Evolutionary conservation across 345 rosid species (phyloP).

Genomic region (Sapria himalayana): DNA sequence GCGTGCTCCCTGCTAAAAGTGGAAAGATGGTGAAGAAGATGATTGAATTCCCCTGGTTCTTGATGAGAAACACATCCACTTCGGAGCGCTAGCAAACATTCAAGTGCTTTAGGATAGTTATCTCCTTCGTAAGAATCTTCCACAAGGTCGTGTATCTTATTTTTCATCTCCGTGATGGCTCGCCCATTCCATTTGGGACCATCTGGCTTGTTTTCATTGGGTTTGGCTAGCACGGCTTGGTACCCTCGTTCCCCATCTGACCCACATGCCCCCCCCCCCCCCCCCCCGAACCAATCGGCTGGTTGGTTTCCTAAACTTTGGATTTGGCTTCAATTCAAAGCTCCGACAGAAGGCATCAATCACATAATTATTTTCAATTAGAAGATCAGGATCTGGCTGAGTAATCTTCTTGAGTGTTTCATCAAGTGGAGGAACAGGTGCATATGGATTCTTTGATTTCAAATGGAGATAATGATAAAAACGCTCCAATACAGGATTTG

Average conservation of each 20-base stretch:
- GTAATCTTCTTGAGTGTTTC: constrained; percentile 43
- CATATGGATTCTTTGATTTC: constrained; percentile 52
- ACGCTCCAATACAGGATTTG: constrained; percentile 79
- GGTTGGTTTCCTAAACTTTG: constrained; percentile 48
- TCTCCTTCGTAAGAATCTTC: too few relatives aligned
- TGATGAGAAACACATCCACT: too few relatives aligned
- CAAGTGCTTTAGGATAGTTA: too few relatives aligned
- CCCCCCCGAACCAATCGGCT: constrained; percentile 26
- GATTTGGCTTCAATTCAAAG: constrained; percentile 61
- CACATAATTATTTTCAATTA: constrained; percentile 24
- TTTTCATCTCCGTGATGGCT: too few relatives aligned
- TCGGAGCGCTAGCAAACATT: too few relatives aligned
- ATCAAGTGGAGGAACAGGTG: constrained; percentile 61
- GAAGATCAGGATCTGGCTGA: constrained; percentile 46
- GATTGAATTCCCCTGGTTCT: too few relatives aligned
- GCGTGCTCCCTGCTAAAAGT: too few relatives aligned
- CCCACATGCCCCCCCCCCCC: constrained; percentile 48
- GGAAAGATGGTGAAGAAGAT: too few relatives aligned
- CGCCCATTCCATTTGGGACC: too few relatives aligned
- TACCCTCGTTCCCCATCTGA: constrained; percentile 28
- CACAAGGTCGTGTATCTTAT: too few relatives aligned
- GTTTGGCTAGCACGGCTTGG: too few relatives aligned
- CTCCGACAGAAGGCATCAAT: constrained; percentile 24
- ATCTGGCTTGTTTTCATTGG: constrained; percentile 15
- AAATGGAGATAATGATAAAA: constrained; percentile 56